A percentile compares a stretch with the other conserved stretches of the same genome.
Conservation (phyloP, 2,329 filamentous ascomycete genomes). For the Cordyceps sp. region DNA sequence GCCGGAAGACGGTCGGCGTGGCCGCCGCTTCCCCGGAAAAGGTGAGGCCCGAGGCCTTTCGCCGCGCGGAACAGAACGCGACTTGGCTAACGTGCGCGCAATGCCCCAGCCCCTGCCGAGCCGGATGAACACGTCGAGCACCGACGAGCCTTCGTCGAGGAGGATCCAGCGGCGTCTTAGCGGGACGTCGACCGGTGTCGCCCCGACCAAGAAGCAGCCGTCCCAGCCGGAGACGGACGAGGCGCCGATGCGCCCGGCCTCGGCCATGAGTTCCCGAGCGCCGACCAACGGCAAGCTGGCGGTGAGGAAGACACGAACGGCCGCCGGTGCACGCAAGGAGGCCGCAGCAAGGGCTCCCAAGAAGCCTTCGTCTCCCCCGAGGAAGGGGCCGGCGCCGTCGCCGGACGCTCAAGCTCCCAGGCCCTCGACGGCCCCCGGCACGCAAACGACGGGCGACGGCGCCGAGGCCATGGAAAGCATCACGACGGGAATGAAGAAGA, state of each 20-base stretch:
- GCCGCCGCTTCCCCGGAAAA: slow-evolving; percentile 15
- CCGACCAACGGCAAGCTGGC: slow-evolving; percentile 24
- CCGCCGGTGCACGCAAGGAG: slow-evolving; percentile 27
- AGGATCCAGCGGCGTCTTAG: slow-evolving; percentile 31
- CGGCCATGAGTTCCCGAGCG: slow-evolving; percentile 22
- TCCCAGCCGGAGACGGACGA: slow-evolving; percentile 1
- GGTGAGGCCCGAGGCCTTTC: no score
- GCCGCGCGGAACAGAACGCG: not conserved
- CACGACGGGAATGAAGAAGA: slow-evolving; percentile 42
- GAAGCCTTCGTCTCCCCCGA: slow-evolving; percentile 14
- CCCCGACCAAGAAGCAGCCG: slow-evolving; percentile 6
- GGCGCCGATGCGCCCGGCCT: slow-evolving; percentile 15
- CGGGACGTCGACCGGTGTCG: slow-evolving; percentile 22
- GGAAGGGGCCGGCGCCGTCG: slow-evolving; percentile 5
- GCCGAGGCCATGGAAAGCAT: slow-evolving; percentile 34
- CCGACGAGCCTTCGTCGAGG: slow-evolving; percentile 12
- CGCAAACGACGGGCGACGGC: slow-evolving; percentile 2
- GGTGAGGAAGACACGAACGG: slow-evolving; percentile 43
- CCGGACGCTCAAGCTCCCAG: slow-evolving; percentile 4
- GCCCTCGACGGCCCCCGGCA: slow-evolving; percentile 1
- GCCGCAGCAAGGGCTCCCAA: slow-evolving; percentile 14
- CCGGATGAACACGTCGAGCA: no score
- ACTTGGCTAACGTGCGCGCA: not conserved
- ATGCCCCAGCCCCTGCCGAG: slow-evolving; percentile 10
- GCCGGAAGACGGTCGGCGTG: slow-evolving; percentile 46